A percentile compares a stretch with the other conserved stretches of the same genome.
phyloP scores from a whole-genome alignment of 768 basidiomycete species.

The Tylopilus sp. region DNA sequence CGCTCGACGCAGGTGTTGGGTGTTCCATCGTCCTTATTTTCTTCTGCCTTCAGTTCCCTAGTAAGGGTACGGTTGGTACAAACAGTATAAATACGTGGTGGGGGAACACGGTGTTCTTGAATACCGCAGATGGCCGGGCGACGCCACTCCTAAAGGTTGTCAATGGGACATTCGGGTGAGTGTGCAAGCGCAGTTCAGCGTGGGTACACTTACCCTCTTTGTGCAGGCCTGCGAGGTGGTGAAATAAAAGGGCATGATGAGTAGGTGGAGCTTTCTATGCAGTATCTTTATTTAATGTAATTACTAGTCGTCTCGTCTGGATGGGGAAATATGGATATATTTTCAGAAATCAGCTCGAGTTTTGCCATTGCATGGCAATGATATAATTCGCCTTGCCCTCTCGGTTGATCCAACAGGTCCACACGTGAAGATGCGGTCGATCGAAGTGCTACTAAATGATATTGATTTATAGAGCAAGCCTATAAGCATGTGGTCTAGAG shows the following conservation, averaged over 20 bases:
- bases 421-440: too few relatives aligned
- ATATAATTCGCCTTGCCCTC: too few relatives aligned
- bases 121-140: constrained; percentile 29
- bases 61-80: constrained; percentile 54
- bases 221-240: constrained; percentile 18
- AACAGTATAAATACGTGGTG: constrained; percentile 61
- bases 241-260: background rate
- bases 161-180: constrained; percentile 32
- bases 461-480: too few relatives aligned
- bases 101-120: constrained; percentile 52
- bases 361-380: too few relatives aligned
- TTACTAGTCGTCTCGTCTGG: background rate
- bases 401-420: too few relatives aligned
- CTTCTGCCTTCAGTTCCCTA: constrained; percentile 63
- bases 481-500: too few relatives aligned
- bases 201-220: background rate
- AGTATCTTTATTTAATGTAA: background rate
- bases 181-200: background rate
- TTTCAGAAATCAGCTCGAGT: too few relatives aligned
- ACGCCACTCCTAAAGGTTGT: constrained; percentile 11
- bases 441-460: too few relatives aligned
- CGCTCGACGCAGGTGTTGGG: constrained; percentile 68
- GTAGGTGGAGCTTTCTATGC: background rate
- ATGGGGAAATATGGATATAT: background rate
- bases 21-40: constrained; percentile 53